phyloP scores from a whole-genome alignment of 805 yeast species.

The Priceomyces fermenticarens region DNA sequence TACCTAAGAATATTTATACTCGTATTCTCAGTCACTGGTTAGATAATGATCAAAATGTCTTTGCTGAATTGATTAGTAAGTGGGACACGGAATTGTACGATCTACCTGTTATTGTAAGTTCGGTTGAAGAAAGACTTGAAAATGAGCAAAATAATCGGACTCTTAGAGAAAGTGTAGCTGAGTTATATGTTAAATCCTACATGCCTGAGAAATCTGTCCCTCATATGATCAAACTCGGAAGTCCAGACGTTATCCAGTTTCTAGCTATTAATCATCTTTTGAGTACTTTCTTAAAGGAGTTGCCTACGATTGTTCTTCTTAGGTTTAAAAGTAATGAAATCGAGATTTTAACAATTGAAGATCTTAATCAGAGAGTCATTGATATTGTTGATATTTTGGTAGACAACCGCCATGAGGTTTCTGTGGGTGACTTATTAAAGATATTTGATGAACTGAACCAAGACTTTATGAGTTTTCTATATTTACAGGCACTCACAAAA shows the following conservation, averaged over 20 bases:
- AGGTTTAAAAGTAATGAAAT: constrained; percentile 38
- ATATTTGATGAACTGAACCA: constrained; percentile 42
- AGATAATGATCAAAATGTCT: constrained; percentile 21
- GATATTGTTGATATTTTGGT: constrained; percentile 55
- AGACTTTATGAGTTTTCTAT: constrained; percentile 57
- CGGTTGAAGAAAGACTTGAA: constrained; percentile 47
- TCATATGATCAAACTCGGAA: constrained; percentile 58
- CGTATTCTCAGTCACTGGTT: constrained; percentile 51
- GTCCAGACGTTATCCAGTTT: constrained; percentile 53
- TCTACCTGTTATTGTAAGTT: constrained; percentile 36
- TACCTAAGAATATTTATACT: constrained; percentile 26
- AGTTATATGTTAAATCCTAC: constrained; percentile 53
- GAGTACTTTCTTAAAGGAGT: constrained; percentile 39
- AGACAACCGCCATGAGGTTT: constrained; percentile 61
- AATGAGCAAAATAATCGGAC: constrained; percentile 11
- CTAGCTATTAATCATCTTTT: constrained; percentile 64
- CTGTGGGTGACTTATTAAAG: constrained; percentile 50
- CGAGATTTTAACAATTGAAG: constrained; percentile 36
- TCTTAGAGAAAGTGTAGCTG: constrained; percentile 45
- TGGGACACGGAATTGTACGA: constrained; percentile 65
- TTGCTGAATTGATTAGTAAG: constrained; percentile 40
- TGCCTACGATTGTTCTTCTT: constrained; percentile 52
- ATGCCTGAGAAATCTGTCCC: constrained; percentile 63
- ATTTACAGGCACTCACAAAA: constrained; percentile 55
- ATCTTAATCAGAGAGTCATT: constrained; percentile 35